A percentile compares a stretch with the other conserved stretches of the same genome.
These are phyloP conservation scores for Xylaria telfairii DNA, from an alignment of 495 filamentous ascomycete genomes.

Conservation along the genomic window DNA sequence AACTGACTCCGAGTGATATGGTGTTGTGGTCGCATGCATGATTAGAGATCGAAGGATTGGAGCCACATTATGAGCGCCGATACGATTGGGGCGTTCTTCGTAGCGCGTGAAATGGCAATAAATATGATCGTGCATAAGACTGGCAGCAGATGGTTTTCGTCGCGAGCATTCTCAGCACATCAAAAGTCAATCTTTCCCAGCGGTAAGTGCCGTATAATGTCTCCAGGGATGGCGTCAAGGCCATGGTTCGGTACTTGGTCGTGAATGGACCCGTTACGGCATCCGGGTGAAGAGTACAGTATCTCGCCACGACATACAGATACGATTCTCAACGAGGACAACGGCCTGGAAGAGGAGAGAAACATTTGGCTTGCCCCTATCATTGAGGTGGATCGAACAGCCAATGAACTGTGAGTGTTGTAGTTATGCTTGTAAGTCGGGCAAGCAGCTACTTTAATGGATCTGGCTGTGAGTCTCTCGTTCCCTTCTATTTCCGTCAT, in stretches of 20 bases:
- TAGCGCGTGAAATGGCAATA: conserved; percentile 67
- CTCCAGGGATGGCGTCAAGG: conserved; percentile 67
- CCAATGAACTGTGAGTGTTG: conserved; percentile 71
- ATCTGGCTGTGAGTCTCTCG: conserved; percentile 35
- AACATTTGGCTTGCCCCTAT: conserved; percentile 65
- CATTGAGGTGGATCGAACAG: conserved; percentile 71
- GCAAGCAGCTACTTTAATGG: conserved; percentile 75
- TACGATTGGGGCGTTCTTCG: conserved; percentile 70
- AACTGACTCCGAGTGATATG: too few relatives aligned
- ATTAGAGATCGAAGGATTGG: conserved; percentile 63
- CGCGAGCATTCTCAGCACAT: conserved; percentile 71
- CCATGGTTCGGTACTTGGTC: conserved; percentile 65
- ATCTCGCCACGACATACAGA: conserved; percentile 82
- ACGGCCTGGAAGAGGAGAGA: conserved; percentile 59
- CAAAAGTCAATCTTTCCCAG: conserved; percentile 71
- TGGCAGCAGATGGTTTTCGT: conserved; percentile 70
- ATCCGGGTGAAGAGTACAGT: conserved; percentile 71
- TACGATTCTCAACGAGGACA: conserved; percentile 76
- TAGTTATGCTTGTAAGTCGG: conserved; percentile 67
- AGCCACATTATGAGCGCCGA: conserved; percentile 69
- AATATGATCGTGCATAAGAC: conserved; percentile 56
- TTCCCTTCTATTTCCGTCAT: neutral
- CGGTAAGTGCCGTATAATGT: conserved; percentile 75
- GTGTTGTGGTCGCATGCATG: conserved; percentile 61
- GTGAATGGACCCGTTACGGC: conserved; percentile 66